Conservation (phyloP, 768 basidiomycete genomes). For the Scleroderma bovista region DNA sequence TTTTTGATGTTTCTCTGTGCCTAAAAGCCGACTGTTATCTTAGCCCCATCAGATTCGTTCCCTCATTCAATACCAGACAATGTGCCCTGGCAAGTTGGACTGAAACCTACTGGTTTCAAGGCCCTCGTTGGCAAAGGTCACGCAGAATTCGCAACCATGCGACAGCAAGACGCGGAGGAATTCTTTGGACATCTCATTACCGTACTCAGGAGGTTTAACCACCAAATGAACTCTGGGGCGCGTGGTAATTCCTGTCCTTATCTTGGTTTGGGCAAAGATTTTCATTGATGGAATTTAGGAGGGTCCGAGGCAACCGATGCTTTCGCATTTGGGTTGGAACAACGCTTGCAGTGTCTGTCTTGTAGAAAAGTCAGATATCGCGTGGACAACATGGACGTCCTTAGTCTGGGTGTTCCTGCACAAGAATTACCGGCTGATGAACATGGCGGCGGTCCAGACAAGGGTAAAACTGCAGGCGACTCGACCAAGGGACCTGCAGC, state of each 20-base stretch:
- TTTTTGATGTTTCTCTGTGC: constrained; percentile 8
- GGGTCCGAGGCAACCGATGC: constrained; percentile 61
- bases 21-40: constrained; percentile 2
- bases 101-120: constrained; percentile 83
- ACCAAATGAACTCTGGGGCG: constrained; percentile 39
- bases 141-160: constrained; percentile 92
- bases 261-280: background rate
- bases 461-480: background rate
- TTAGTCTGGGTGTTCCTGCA: constrained; percentile 79
- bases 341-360: constrained; percentile 73
- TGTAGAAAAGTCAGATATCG: constrained; percentile 83
- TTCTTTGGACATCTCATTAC: constrained; percentile 82
- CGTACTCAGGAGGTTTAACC: constrained; percentile 60
- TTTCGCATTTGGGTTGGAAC: constrained; percentile 82
- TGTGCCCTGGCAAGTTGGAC: constrained; percentile 58
- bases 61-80: constrained; percentile 25
- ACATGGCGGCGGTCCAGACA: constrained; percentile 1
- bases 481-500: constrained; percentile 32
- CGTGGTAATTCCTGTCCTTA: constrained; percentile 16
- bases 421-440: constrained; percentile 23
- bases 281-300: background rate
- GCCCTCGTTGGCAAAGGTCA: constrained; percentile 88
- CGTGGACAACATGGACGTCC: constrained; percentile 65
- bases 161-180: constrained; percentile 95
- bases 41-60: constrained; percentile 29